These are phyloP conservation scores for Aspergillus conjunctus DNA, from an alignment of 495 filamentous ascomycete species.

Conservation along the genomic window DNA sequence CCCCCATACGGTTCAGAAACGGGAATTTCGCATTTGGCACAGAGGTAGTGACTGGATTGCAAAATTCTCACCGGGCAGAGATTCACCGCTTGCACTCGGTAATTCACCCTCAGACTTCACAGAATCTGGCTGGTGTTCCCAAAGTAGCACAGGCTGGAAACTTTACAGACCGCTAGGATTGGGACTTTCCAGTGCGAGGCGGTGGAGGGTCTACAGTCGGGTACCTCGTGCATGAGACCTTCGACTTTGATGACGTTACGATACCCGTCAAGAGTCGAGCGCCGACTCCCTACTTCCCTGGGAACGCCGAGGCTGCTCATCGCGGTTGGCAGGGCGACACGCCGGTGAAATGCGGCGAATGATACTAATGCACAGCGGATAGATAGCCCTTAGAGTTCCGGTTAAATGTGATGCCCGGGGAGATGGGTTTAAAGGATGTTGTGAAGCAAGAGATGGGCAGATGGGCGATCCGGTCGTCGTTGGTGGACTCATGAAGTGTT, in stretches of 20 bases:
- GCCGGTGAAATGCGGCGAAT: constrained; percentile 47
- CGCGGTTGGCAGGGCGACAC: constrained; percentile 58
- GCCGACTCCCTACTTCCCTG: constrained; percentile 60
- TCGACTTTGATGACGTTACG: constrained; percentile 23
- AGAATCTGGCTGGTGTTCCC: neutral
- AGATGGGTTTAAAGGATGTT: constrained; percentile 40
- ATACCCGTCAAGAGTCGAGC: constrained; percentile 51
- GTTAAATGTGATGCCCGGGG: constrained; percentile 46
- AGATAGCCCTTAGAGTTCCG: constrained; percentile 31
- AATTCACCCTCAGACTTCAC: neutral
- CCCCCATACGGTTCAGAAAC: constrained; percentile 28
- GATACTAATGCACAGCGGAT: neutral
- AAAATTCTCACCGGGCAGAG: constrained; percentile 24
- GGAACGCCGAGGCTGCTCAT: constrained; percentile 47
- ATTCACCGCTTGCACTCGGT: constrained; percentile 15
- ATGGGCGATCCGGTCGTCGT: too few species aligned
- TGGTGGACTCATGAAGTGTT: too few species aligned
- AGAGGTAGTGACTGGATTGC: constrained; percentile 26
- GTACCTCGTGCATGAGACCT: constrained; percentile 19
- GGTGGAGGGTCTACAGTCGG: constrained; percentile 12
- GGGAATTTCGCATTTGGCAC: constrained; percentile 29
- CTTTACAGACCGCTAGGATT: constrained; percentile 20
- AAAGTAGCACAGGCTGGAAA: constrained; percentile 19
- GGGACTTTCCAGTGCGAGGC: constrained; percentile 26
- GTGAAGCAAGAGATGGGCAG: neutral